These are phyloP conservation scores for Camellia sinensis DNA, from an alignment of 148 eudicot genomes.

Conservation along the genomic window DNA sequence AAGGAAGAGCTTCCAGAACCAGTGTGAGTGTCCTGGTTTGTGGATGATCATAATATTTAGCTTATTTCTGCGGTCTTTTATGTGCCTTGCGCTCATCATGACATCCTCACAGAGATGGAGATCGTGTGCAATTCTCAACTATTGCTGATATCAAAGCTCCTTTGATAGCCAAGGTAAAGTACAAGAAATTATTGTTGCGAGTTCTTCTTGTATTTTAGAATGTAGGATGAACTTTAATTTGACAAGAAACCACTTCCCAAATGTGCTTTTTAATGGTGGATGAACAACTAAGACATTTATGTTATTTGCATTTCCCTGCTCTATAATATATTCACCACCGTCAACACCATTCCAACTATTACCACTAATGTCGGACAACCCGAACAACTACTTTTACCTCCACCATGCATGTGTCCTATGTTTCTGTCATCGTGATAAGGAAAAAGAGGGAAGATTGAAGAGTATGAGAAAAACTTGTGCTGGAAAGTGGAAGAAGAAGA, in stretches of 20 bases:
- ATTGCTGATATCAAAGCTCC: constrained; percentile 84
- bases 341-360: too few species aligned
- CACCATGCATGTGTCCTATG: neutral
- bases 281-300: neutral
- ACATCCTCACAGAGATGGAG: constrained; percentile 47
- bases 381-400: too few species aligned
- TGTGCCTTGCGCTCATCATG: constrained; percentile 10
- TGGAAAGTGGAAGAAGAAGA: neutral
- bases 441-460: neutral
- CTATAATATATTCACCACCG: too few species aligned
- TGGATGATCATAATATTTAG: neutral
- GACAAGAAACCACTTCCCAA: neutral
- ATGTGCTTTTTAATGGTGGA: neutral
- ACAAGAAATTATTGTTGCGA: neutral
- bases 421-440: neutral
- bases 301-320: neutral
- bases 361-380: too few species aligned
- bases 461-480: neutral
- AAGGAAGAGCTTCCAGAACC: constrained; percentile 83
- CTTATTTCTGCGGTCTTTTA: neutral
- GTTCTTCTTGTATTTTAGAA: neutral
- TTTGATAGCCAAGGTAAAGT: constrained; percentile 68
- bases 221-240: neutral
- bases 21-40: constrained; percentile 42
- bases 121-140: constrained; percentile 57